phyloP scores from a whole-genome alignment of 192 early-diverging fungal species.

The Backusella tarrabulga region DNA sequence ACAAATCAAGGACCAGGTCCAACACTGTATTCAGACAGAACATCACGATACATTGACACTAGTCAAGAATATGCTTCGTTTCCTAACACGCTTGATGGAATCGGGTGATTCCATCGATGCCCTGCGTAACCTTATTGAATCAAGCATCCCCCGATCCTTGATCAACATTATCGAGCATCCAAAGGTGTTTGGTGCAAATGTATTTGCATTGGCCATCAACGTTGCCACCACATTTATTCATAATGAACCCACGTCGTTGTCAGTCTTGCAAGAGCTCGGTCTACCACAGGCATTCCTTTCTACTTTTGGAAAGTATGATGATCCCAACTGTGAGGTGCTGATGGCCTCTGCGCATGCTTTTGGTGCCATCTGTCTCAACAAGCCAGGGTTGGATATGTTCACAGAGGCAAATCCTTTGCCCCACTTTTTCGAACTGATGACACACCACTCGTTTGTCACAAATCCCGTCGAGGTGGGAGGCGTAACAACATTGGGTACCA shows the following conservation, averaged over 20 bases:
- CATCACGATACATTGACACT: conserved; percentile 66
- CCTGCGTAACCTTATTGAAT: conserved; percentile 92
- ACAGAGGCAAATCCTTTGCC: conserved; percentile 65
- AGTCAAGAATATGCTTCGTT: conserved; percentile 86
- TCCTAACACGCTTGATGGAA: conserved; percentile 91
- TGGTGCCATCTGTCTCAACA: conserved; percentile 94
- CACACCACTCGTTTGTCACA: conserved; percentile 68
- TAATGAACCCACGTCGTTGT: conserved; percentile 93
- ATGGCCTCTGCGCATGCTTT: conserved; percentile 84
- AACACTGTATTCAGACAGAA: conserved; percentile 32
- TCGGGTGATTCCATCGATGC: conserved; percentile 84
- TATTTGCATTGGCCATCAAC: conserved; percentile 86
- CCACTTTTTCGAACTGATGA: conserved; percentile 76
- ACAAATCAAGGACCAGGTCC: conserved; percentile 73
- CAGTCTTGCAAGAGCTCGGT: conserved; percentile 88
- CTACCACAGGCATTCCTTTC: conserved; percentile 82
- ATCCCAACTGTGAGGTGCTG: conserved; percentile 42
- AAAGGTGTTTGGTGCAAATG: conserved; percentile 76
- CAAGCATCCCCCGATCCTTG: conserved; percentile 74
- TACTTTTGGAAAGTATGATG: conserved; percentile 50
- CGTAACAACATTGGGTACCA: conserved; percentile 73
- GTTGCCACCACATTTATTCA: conserved; percentile 95
- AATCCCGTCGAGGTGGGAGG: conserved; percentile 80
- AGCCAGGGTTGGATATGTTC: conserved; percentile 80
- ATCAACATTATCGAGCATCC: conserved; percentile 71